These are phyloP conservation scores for Linnemannia zychae DNA, from an alignment of 192 early-diverging fungal genomes.

Conservation along the genomic window DNA sequence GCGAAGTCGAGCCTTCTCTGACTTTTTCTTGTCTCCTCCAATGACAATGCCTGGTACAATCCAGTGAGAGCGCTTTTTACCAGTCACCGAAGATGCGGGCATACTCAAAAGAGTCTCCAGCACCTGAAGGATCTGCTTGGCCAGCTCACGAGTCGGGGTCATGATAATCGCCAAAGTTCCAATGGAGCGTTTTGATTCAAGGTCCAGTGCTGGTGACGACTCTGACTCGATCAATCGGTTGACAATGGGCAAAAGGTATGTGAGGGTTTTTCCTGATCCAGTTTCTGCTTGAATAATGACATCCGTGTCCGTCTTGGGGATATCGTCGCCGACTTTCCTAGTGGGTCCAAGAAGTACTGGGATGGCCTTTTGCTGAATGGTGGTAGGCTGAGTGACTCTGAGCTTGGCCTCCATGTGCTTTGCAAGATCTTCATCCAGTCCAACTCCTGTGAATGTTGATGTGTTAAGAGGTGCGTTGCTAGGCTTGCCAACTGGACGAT, in stretches of 20 bases:
- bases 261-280: slow-evolving; percentile 97
- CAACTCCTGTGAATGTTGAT: slow-evolving; percentile 81
- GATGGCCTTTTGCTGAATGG: slow-evolving; percentile 90
- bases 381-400: slow-evolving; percentile 84
- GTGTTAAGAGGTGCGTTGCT: slow-evolving; percentile 67
- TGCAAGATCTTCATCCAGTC: slow-evolving; percentile 79
- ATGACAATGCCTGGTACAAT: slow-evolving; percentile 87
- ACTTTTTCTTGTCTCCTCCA: slow-evolving; percentile 85
- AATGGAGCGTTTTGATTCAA: slow-evolving; percentile 72
- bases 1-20: slow-evolving; percentile 84
- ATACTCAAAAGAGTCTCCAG: slow-evolving; percentile 78
- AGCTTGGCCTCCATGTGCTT: slow-evolving; percentile 80
- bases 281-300: slow-evolving; percentile 95
- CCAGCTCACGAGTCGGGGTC: slow-evolving; percentile 97
- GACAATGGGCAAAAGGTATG: slow-evolving; percentile 94
- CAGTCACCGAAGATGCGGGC: slow-evolving; percentile 59
- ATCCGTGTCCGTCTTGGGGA: slow-evolving; percentile 71
- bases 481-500: slow-evolving; percentile 45
- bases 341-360: slow-evolving; percentile 75
- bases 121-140: slow-evolving; percentile 91
- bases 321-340: slow-evolving; percentile 56
- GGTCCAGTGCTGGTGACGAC: slow-evolving; percentile 39
- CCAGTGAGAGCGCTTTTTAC: slow-evolving; percentile 73
- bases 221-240: slow-evolving; percentile 83
- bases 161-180: slow-evolving; percentile 95